Conservation (phyloP, 2,329 filamentous ascomycete genomes). For the Pyrenophora graminea region DNA sequence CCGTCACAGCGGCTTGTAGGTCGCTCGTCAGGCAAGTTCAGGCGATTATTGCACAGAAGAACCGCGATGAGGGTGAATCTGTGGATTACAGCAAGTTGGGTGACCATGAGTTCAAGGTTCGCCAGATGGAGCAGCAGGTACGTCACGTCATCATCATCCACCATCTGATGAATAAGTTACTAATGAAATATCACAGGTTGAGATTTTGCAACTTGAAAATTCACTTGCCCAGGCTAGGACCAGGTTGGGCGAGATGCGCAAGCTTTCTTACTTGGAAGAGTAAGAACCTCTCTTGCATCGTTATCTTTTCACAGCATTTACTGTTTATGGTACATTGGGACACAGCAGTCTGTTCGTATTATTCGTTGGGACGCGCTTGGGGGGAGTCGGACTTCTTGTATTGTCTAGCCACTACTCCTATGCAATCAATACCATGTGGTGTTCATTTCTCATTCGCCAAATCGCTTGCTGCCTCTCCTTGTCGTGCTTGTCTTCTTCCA, state of each 20-base stretch:
- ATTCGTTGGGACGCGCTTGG: too few species aligned
- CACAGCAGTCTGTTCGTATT: background rate
- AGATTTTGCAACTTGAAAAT: slow-evolving; percentile 96
- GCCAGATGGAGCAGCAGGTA: slow-evolving; percentile 99
- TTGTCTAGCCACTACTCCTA: too few species aligned
- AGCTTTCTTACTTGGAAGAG: slow-evolving; percentile 76
- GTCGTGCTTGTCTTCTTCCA: too few species aligned
- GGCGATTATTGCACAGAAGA: slow-evolving; percentile 85
- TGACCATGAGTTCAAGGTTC: slow-evolving; percentile 95
- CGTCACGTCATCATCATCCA: slow-evolving; percentile 39
- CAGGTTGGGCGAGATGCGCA: slow-evolving; percentile 94
- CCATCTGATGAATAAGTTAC: background rate
- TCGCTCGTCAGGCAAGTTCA: slow-evolving; percentile 91
- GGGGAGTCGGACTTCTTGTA: too few species aligned
- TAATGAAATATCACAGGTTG: slow-evolving; percentile 65
- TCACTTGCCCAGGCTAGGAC: slow-evolving; percentile 76
- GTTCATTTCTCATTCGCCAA: too few species aligned
- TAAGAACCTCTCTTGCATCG: slow-evolving; percentile 9
- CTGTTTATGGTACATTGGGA: too few species aligned
- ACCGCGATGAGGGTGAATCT: slow-evolving; percentile 74
- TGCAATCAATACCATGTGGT: too few species aligned
- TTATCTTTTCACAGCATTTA: background rate
- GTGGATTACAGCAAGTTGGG: slow-evolving; percentile 89
- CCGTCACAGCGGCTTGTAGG: slow-evolving; percentile 86
- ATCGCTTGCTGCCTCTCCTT: too few species aligned